phyloP scores from a whole-genome alignment of 1,284 basidiomycete species.

The Cutaneotrichosporon arboriforme region DNA sequence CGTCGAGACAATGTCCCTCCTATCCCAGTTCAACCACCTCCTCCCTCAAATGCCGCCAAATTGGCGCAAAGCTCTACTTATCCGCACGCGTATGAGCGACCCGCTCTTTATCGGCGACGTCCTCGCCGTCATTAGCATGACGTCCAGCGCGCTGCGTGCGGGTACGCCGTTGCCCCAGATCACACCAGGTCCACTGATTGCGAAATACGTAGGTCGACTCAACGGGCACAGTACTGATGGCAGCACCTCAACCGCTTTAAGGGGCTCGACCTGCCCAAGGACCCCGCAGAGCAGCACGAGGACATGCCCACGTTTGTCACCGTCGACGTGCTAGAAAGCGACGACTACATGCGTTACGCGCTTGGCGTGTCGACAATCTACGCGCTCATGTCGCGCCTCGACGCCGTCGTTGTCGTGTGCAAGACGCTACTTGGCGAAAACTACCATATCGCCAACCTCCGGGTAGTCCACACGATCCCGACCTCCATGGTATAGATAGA shows the following conservation, averaged over 20 bases:
- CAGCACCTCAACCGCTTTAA: constrained; percentile 36
- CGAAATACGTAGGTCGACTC: constrained; percentile 61
- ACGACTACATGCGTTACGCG: constrained; percentile 46
- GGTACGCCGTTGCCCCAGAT: constrained; percentile 76
- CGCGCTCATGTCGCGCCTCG: constrained; percentile 40
- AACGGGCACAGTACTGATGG: too few relatives aligned
- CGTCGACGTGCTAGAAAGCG: constrained; percentile 41
- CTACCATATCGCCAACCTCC: constrained; percentile 36
- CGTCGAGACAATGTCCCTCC: constrained; percentile 39
- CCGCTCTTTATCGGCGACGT: constrained; percentile 77
- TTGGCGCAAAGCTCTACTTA: constrained; percentile 70
- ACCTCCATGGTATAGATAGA: neutral
- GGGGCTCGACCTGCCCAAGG: constrained; percentile 34
- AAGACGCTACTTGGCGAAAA: constrained; percentile 46
- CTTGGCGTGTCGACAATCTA: constrained; percentile 43
- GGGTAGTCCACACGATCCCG: neutral
- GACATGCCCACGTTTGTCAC: constrained; percentile 43
- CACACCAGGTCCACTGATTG: constrained; percentile 72
- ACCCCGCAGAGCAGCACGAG: constrained; percentile 30
- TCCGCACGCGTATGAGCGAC: constrained; percentile 68
- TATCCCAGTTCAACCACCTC: constrained; percentile 46
- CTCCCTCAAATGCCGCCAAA: constrained; percentile 40
- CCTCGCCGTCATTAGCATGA: constrained; percentile 64
- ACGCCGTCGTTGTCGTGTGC: constrained; percentile 40
- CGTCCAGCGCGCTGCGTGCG: constrained; percentile 59